phyloP scores from a whole-genome alignment of 495 filamentous ascomycete genomes.

The Penicillium pancosmium region DNA sequence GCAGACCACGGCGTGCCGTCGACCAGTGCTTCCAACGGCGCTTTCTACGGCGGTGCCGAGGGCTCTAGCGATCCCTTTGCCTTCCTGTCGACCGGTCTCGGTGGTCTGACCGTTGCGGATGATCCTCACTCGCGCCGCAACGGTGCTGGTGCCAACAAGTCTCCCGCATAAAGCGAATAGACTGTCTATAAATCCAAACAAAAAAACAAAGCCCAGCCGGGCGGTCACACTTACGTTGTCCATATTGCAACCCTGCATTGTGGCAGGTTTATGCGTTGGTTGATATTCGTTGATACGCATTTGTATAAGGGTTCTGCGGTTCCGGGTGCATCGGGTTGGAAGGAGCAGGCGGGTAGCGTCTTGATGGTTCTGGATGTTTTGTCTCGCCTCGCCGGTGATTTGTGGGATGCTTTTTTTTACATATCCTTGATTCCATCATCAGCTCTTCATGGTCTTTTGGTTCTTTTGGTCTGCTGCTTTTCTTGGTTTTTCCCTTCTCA shows the following conservation, averaged over 20 bases:
- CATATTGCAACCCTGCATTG: constrained; percentile 43
- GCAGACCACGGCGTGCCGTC: constrained; percentile 69
- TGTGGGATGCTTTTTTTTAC: constrained; percentile 26
- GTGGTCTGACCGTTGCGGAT: constrained; percentile 78
- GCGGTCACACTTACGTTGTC: constrained; percentile 40
- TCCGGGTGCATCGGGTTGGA: constrained; percentile 54
- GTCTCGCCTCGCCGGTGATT: constrained; percentile 37
- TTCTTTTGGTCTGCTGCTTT: constrained; percentile 35
- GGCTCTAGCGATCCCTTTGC: constrained; percentile 81
- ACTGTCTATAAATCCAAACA: constrained; percentile 15
- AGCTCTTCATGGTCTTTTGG: constrained; percentile 34
- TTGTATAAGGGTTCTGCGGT: constrained; percentile 54
- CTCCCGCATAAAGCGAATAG: constrained; percentile 43
- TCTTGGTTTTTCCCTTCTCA: constrained; percentile 34
- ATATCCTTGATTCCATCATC: constrained; percentile 7
- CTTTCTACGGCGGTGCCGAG: constrained; percentile 57
- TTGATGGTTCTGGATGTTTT: constrained; percentile 38
- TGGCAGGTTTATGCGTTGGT: constrained; percentile 61
- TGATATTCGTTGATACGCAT: constrained; percentile 61
- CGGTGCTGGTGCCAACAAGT: constrained; percentile 57
- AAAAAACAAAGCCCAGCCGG: constrained; percentile 14
- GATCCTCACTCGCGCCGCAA: constrained; percentile 78
- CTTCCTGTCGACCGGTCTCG: constrained; percentile 82
- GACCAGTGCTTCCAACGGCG: constrained; percentile 55
- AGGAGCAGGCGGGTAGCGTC: constrained; percentile 54